Conservation (phyloP, 1,284 basidiomycete species). For the Boletus albobrunnescens region DNA sequence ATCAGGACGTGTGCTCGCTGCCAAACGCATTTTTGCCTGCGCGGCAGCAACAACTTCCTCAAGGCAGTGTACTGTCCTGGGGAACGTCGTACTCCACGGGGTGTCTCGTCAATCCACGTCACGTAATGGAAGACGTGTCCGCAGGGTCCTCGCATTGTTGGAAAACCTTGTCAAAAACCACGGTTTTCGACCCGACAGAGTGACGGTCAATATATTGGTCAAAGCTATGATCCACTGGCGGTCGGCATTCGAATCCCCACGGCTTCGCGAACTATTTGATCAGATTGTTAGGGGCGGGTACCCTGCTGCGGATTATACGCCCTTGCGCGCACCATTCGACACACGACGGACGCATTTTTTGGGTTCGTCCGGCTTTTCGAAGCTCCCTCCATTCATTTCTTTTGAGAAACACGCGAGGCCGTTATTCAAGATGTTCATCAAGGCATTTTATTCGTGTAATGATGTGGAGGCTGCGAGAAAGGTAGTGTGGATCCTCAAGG, state of each 20-base stretch:
- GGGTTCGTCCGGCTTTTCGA: conserved; percentile 31
- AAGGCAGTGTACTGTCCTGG: conserved; percentile 40
- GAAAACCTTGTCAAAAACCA: conserved; percentile 38
- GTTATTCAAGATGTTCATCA: conserved; percentile 68
- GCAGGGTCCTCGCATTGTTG: conserved; percentile 39
- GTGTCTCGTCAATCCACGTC: conserved; percentile 32
- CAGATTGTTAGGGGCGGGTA: conserved; percentile 55
- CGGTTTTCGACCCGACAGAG: conserved; percentile 53
- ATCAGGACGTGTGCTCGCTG: conserved; percentile 37
- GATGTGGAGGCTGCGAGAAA: conserved; percentile 51
- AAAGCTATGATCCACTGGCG: conserved; percentile 53
- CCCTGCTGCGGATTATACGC: conserved; percentile 35
- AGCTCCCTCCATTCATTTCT: conserved; percentile 39
- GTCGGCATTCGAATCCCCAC: conserved; percentile 37
- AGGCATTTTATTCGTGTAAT: conserved; percentile 51
- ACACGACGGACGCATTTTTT: conserved; percentile 25
- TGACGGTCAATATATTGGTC: conserved; percentile 62
- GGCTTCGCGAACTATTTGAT: conserved; percentile 56
- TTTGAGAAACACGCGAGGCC: conserved; percentile 57
- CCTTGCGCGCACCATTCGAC: conserved; percentile 41
- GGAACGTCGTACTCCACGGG: conserved; percentile 54
- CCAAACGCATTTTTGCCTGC: conserved; percentile 39
- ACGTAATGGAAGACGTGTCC: conserved; percentile 43
- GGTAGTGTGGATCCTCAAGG: conserved; percentile 55
- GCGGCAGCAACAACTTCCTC: conserved; percentile 30